Evolutionary conservation across 495 filamentous ascomycete genomes (phyloP), one percentile per base, ranked within the genome.

Genomic region (Hypoxylon lienhwacheense): DNA sequence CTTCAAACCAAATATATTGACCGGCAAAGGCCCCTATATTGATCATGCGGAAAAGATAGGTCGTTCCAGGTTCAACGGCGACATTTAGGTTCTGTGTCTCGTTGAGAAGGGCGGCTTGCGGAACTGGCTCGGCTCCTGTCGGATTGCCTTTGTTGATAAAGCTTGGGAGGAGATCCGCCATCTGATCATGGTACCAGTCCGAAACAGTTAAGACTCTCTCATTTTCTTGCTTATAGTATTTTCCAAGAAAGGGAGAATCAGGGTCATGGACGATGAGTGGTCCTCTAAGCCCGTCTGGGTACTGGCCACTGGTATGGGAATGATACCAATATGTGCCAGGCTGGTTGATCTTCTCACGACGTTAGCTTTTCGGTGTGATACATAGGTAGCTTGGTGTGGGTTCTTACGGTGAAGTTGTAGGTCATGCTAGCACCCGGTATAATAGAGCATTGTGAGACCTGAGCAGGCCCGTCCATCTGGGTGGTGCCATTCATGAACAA

Each of bases 301-400:
- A 90, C 64, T 88, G 86, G 4, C 74, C 78, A 33, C 73, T 71
- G 12, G 77, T 75, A 60, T 91, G 88, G 8, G 84, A 88, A 65
- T 91, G 88, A 60, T 91, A 91, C 89, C 89, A 91, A 68, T 89
- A 91, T 0, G 86, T 88, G 21, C 88, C 88, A 7, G 81, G 81
- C 65, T 90, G 84, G 49, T 86, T 72, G 14, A 81, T 63, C 69
- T 88, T 64, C 4, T 12, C n/a, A 12, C 12, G 10, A 44, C 39
- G 61, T 53, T 41, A 47, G 20, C 20, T 29, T 31, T 4, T 7
- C 22, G 4, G 43, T 25, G 17, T 29, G n/a, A 47, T 26, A 29
- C 12, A 17, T 11, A 26, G 17, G n/a, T 29, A n/a, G n/a, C 36
- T 15, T 19, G 29, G 32, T 22, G 24, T 2, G 21, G 31, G 6